Evolutionary conservation across 1,284 basidiomycete genomes (phyloP), one percentile per base, ranked within the genome.

Genomic region (Malassezia equina): DNA sequence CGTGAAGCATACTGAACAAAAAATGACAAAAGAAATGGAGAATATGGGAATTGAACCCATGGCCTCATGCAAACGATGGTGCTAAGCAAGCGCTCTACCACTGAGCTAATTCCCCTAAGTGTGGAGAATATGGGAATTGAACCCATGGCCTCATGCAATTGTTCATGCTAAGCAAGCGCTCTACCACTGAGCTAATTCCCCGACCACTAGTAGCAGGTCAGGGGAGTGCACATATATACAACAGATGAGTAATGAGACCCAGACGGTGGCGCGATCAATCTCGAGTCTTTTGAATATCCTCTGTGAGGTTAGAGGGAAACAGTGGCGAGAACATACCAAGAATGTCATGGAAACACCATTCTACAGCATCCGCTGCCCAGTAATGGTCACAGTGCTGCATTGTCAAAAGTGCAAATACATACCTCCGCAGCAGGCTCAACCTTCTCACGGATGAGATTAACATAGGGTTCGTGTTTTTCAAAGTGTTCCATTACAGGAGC

Each of bases 331-430:
- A 57, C 55, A 24, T 48, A 57, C 55, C 59, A 19, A 76, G 47
- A 43, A 77, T 72, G 24, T 76, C 72, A n/a, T 67, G 28, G 59
- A 73, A 75, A 53, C 79, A 80, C 77, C 81, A 80, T 65, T 83
- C 81, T 13, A 82, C 81, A 6, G 81, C 81, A 65, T 82, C 80
- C 1, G 80, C 80, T 2, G 80, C 79, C 79, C 80, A 80, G 59
- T 78, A 78, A 57, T 78, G 78, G 58, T 80, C 78, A 49, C 68
- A 69, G 48, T 70, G 70, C 45, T 51, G 32, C 12, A 15, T 15
- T n/a, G 40, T 42, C 17, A 43, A 25, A 12, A 28, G 9, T 2
- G 7, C 6, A 15, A 4, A 23, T n/a, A 51, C 48, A 28, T 43
- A 51, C 48, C 48, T 81, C 80, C 32, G 76, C 77, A 61, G 75